phyloP scores from a whole-genome alignment of 2,329 filamentous ascomycete species.

The Cladosporium velox region DNA sequence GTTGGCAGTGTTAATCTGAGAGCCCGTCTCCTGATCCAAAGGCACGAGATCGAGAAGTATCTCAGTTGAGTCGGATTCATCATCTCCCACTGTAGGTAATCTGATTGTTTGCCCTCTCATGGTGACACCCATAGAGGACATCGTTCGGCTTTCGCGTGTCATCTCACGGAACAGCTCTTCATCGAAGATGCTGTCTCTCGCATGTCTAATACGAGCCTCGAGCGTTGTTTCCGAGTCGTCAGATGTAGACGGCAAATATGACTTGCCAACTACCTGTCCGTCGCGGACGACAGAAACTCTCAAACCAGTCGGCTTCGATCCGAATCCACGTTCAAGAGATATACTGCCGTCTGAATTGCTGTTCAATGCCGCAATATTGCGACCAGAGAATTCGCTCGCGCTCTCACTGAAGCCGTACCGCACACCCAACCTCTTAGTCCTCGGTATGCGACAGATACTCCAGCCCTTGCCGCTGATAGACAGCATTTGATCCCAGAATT shows the following conservation, averaged over 20 bases:
- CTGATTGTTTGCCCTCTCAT: conserved; percentile 53
- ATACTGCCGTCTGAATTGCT: conserved; percentile 74
- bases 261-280: conserved; percentile 60
- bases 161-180: conserved; percentile 92
- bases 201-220: conserved; percentile 70
- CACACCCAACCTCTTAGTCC: conserved; percentile 73
- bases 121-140: conserved; percentile 70
- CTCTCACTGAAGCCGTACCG: conserved; percentile 86
- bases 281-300: conserved; percentile 66
- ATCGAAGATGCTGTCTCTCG: conserved; percentile 76
- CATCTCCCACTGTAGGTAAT: neutral
- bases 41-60: conserved; percentile 69
- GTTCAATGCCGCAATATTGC: conserved; percentile 78
- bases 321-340: conserved; percentile 68
- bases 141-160: conserved; percentile 72
- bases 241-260: conserved; percentile 39
- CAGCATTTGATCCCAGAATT: conserved; percentile 86
- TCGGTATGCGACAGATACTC: conserved; percentile 78
- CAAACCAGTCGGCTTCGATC: conserved; percentile 59
- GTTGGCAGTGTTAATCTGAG: conserved; percentile 26
- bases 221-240: conserved; percentile 58
- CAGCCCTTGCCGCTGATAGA: conserved; percentile 81
- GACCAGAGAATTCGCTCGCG: conserved; percentile 60
- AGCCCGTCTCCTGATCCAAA: conserved; percentile 38
- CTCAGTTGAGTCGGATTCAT: conserved; percentile 33